Evolutionary conservation across 495 filamentous ascomycete genomes (phyloP).

Genomic region (Aspergillus wentii): DNA sequence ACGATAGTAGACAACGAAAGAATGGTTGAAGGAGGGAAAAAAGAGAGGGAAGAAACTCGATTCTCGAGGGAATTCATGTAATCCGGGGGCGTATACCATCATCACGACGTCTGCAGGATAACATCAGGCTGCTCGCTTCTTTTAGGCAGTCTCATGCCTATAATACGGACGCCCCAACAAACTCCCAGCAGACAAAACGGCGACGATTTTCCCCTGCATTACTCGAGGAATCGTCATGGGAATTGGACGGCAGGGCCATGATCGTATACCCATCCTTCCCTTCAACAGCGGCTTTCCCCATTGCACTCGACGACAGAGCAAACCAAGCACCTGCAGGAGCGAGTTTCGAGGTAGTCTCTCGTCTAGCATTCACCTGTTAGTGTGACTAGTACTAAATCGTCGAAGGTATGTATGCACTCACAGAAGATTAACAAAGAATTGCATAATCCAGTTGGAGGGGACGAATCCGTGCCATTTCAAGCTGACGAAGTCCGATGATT

Average conservation of each 20-base stretch:
- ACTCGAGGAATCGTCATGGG: background rate
- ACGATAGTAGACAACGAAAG: no score
- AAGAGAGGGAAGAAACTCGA: background rate
- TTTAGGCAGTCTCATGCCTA: conserved; percentile 1
- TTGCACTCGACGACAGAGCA: conserved; percentile 28
- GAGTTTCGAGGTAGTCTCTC: conserved; percentile 10
- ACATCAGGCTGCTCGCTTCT: no score
- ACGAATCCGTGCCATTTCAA: conserved; percentile 47
- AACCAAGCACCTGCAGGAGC: conserved; percentile 27
- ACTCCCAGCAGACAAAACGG: conserved; percentile 33
- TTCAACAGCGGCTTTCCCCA: conserved; percentile 34
- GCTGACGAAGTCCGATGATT: conserved; percentile 24
- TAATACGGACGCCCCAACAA: conserved; percentile 28
- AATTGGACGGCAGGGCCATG: conserved; percentile 16
- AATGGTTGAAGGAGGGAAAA: background rate
- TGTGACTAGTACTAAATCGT: background rate
- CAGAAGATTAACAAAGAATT: conserved; percentile 34
- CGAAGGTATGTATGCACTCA: conserved; percentile 18
- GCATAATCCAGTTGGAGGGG: conserved; percentile 33
- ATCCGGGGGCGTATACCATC: no score
- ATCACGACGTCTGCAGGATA: no score
- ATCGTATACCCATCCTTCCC: conserved; percentile 44
- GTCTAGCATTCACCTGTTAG: conserved; percentile 4
- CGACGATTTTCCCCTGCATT: conserved; percentile 4
- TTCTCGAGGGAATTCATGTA: no score